phyloP scores from a whole-genome alignment of 192 early-diverging fungal species.

The Paraglomus brasilianum region DNA sequence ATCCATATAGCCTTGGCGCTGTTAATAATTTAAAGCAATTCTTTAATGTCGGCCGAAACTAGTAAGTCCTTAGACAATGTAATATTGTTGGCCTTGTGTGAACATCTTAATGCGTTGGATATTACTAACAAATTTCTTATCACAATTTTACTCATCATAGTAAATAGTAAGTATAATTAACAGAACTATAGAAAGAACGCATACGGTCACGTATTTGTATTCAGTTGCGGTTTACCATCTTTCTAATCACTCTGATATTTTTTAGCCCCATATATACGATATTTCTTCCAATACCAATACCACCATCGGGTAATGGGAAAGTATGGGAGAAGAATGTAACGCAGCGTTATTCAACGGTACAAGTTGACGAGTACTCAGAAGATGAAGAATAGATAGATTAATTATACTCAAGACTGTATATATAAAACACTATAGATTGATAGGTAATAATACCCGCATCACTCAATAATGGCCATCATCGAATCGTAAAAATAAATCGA shows the following conservation, averaged over 20 bases:
- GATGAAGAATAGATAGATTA: background rate
- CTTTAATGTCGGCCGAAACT: conserved; percentile 53
- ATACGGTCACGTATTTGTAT: background rate
- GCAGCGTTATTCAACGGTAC: conserved; percentile 2
- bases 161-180: conserved; percentile 8
- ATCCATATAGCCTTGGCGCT: conserved; percentile 49
- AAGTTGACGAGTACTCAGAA: conserved; percentile 15
- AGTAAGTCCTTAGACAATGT: conserved; percentile 35
- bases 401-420: background rate
- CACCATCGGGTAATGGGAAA: conserved; percentile 50
- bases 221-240: background rate
- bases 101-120: background rate
- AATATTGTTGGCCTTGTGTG: background rate
- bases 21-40: conserved; percentile 45
- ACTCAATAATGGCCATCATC: too few relatives aligned
- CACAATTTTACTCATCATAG: conserved; percentile 1
- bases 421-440: too few relatives aligned
- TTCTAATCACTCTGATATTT: background rate
- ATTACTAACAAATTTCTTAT: background rate
- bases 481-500: too few relatives aligned
- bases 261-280: conserved; percentile 53
- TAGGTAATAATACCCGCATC: too few relatives aligned
- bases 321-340: conserved; percentile 40
- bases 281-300: conserved; percentile 50
- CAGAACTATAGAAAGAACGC: background rate